Base-by-base conservation (phyloP, 148 eudicot species). In the Fagopyrum homotropicum region DNA sequence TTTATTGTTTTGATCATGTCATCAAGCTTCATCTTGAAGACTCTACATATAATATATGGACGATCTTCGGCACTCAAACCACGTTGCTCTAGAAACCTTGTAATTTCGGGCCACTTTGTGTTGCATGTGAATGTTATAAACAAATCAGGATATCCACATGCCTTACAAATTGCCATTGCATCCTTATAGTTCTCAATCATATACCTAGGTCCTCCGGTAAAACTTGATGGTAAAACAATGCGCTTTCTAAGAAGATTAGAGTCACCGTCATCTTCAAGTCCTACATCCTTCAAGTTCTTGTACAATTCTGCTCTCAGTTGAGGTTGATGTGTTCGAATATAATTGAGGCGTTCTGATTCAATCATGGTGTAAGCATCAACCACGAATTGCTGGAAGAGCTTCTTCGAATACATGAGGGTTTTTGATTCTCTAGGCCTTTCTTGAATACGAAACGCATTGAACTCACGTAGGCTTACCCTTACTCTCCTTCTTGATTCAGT, bases 331-430 rank as follows among this genome's bases (percentile, higher is more conserved):
- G 3, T 17, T 2, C 48, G 55, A 6, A 69, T 2, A 16, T 14
- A 77, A 3, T 40, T 6, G 9, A 81, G 40, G 26, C 80, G 15
- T 72, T 74, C 46, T n/a, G n/a, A n/a, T n/a, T n/a, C n/a, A n/a
- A n/a, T n/a, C n/a, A n/a, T n/a, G n/a, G n/a, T n/a, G n/a, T 73
- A 77, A 0, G 75, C 72, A 70, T 74, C 80, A 4, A 74, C 83
- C 2, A 77, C 16, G 4, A 54, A 77, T 9, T 81, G 77, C 4
- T 47, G 50, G 50, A 47, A 47, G 6, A 47, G 50, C 50, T 47
- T 47, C 9, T 10, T 47, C 6, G 50, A 47, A 47, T 5, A 47
- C 50, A 4, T 3, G 9, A 47, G 50, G 9, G 50, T 0, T 47
- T 47, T 47, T 7, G 50, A 47, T 68, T 69, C 74, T 2, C 9